Base-by-base conservation (phyloP, 225 moss, liverwort and hornwort species). In the Pseudoscleropodium purum region DNA sequence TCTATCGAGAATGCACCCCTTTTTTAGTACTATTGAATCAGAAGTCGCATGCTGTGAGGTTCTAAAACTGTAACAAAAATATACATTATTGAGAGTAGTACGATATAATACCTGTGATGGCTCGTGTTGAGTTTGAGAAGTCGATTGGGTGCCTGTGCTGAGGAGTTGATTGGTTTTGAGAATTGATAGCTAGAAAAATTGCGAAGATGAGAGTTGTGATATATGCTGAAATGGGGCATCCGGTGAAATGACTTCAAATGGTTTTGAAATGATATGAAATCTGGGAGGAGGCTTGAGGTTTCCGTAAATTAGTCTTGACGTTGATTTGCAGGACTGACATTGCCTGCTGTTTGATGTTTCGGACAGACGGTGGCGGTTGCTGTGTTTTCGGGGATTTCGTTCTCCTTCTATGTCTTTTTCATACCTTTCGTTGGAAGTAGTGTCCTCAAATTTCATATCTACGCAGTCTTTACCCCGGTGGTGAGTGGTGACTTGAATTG, bases 401-500 rank as follows among this genome's bases (percentile, higher is more conserved):
- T 98, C 89, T 98, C 97, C 81, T 98, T 97, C 85, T 98, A 96
- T 67, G 98, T 98, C 85, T 98, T 98, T 79, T 98, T 98, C 93
- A 93, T 97, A 37, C 98, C 98, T 61, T 98, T 98, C 90, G 95
- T 98, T 69, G 98, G 97, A 77, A 97, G 93, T 85, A 94, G 89
- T 85, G 95, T 98, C 37, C 91, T 98, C 70, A 98, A 95, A 91
- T 94, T 94, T 66, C 95, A 97, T 82, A 94, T 98, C 57, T 95
- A 95, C 89, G 96, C 97, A 77, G 87, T 92, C 49, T 96, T 97
- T 82, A 94, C 97, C 84, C 98, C 96, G 27, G 86, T 97, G 94
- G 98, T 98, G 86, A 96, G 94, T 86, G 34, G 43, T 84, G 80
- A 13, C 60, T 81, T 51, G 45, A 49, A 36, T 65, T 62, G 51